These are phyloP conservation scores for Suillus weaverae DNA, from an alignment of 768 basidiomycete genomes.

Conservation along the genomic window DNA sequence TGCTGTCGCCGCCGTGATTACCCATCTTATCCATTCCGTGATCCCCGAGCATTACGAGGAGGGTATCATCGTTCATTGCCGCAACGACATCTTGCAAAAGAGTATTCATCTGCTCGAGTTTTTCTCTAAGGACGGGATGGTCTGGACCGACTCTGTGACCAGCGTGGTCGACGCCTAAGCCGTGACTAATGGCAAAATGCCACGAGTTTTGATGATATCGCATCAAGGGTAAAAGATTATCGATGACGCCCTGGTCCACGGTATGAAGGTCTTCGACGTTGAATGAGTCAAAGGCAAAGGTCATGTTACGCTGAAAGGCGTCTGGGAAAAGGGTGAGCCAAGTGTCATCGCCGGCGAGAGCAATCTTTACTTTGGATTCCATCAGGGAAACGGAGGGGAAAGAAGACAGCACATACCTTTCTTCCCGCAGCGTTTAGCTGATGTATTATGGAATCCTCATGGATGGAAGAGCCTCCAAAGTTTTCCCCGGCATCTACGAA, in stretches of 20 bases:
- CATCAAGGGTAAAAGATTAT: constrained; percentile 80
- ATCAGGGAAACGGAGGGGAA: constrained; percentile 3
- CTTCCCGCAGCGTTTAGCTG: constrained; percentile 64
- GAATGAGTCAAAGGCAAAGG: constrained; percentile 92
- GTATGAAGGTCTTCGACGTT: constrained; percentile 97
- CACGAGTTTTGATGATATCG: constrained; percentile 49
- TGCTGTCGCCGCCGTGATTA: constrained; percentile 92
- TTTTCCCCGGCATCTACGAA: constrained; percentile 94
- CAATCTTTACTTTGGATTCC: constrained; percentile 49
- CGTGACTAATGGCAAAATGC: constrained; percentile 89
- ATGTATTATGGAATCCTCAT: constrained; percentile 84
- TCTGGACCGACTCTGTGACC: constrained; percentile 93
- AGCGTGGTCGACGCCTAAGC: constrained; percentile 94
- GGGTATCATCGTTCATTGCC: constrained; percentile 75
- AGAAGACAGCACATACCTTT: constrained; percentile 44
- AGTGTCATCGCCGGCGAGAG: constrained; percentile 96
- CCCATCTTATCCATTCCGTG: constrained; percentile 96
- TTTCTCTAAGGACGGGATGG: constrained; percentile 79
- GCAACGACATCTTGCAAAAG: constrained; percentile 74
- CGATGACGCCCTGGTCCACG: constrained; percentile 88
- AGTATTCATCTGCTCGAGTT: constrained; percentile 84
- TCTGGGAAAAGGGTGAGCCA: constrained; percentile 90
- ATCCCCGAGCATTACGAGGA: constrained; percentile 90
- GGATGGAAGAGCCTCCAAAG: constrained; percentile 83
- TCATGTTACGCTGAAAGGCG: constrained; percentile 68